Evolutionary conservation across 805 yeast genomes (phyloP).

Genomic region (Saccharomyces mikatae): DNA sequence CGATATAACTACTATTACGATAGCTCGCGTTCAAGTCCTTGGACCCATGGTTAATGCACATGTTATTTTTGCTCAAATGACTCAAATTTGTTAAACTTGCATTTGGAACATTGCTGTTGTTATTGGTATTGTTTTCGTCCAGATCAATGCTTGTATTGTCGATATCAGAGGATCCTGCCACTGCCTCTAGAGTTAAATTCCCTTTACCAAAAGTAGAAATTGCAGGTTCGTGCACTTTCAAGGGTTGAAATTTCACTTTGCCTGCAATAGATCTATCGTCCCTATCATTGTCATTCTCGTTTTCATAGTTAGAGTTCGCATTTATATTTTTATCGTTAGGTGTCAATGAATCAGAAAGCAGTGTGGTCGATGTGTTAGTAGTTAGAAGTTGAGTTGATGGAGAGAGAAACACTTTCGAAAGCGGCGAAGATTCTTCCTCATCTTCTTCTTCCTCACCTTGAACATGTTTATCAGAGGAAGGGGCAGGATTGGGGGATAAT

Average conservation of each 20-base stretch:
- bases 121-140: not conserved
- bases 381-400: not conserved
- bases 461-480: not conserved
- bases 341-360: not conserved
- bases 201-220: slow-evolving; percentile 50
- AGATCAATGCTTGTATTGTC: slow-evolving; percentile 1
- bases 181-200: slow-evolving; percentile 37
- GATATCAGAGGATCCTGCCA: slow-evolving; percentile 8
- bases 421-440: not conserved
- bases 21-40: slow-evolving; percentile 1
- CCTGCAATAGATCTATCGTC: slow-evolving; percentile 5
- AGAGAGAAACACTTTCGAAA: not conserved
- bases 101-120: not conserved
- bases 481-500: slow-evolving; percentile 16
- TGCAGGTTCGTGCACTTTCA: slow-evolving; percentile 34
- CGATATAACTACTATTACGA: slow-evolving; percentile 12
- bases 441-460: slow-evolving; percentile 1
- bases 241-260: slow-evolving; percentile 28
- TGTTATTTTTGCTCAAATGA: not conserved
- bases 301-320: not conserved
- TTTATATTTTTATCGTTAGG: not conserved
- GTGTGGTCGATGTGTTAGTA: not conserved
- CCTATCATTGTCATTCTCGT: not conserved
- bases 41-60: not conserved
- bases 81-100: not conserved